phyloP scores from a whole-genome alignment of 148 eudicot genomes.

The Rhododendron ovatum region DNA sequence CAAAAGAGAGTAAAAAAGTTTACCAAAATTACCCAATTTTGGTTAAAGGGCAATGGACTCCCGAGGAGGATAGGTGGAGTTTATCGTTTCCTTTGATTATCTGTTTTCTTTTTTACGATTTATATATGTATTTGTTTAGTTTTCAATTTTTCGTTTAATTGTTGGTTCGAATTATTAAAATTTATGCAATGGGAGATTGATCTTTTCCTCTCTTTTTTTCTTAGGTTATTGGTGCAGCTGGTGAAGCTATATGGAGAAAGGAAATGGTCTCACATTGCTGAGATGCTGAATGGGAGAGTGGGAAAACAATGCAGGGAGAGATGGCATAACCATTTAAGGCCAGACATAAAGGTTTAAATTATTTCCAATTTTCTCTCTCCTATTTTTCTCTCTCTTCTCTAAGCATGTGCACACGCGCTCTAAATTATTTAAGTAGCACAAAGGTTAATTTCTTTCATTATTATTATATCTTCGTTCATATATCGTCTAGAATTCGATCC shows the following conservation, averaged over 20 bases:
- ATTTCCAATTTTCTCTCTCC: not conserved
- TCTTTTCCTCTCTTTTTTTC: not conserved
- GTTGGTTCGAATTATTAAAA: not conserved
- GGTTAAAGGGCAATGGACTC: conserved; percentile 17
- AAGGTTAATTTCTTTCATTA: not conserved
- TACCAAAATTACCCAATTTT: not conserved
- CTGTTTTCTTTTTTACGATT: not conserved
- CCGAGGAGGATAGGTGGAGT: conserved; percentile 18
- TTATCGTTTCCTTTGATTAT: not conserved
- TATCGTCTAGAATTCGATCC: not conserved
- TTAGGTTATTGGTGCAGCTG: conserved; percentile 48
- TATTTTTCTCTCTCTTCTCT: not conserved
- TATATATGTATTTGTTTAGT: not conserved
- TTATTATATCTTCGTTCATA: not conserved
- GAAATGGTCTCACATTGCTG: conserved; percentile 88
- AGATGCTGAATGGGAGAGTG: conserved; percentile 64
- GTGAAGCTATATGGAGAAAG: conserved; percentile 67
- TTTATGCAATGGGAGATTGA: not conserved
- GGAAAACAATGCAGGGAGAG: conserved; percentile 97
- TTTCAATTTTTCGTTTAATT: not conserved
- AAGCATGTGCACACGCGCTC: not conserved
- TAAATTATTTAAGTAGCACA: not conserved
- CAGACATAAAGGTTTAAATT: conserved; percentile 66
- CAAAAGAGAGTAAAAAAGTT: not conserved
- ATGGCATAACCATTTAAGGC: conserved; percentile 95